Evolutionary conservation across 2,329 filamentous ascomycete genomes (phyloP).

Genomic region (Zarea fungicola): DNA sequence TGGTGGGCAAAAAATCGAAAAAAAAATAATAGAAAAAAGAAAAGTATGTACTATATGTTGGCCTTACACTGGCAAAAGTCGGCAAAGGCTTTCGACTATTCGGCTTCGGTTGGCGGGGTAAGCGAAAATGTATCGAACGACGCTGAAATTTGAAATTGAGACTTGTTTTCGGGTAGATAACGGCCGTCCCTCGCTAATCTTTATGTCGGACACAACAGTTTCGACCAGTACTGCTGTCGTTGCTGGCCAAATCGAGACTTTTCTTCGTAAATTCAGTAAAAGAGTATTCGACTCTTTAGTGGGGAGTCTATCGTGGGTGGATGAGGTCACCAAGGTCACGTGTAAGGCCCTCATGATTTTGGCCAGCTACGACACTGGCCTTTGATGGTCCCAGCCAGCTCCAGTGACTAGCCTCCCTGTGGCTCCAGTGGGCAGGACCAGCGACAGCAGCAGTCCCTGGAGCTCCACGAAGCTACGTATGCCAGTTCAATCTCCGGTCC

Average conservation of each 20-base stretch:
- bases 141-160: not conserved
- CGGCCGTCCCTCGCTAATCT: not conserved
- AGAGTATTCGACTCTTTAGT: slow-evolving; percentile 18
- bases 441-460: slow-evolving; percentile 1
- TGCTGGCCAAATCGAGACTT: slow-evolving; percentile 1
- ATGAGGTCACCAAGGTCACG: slow-evolving; percentile 25
- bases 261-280: slow-evolving; percentile 14
- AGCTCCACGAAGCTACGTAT: slow-evolving; percentile 16
- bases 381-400: not conserved
- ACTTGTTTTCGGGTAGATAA: not conserved
- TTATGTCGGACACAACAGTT: not conserved
- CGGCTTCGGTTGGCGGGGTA: slow-evolving; percentile 10
- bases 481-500: slow-evolving; percentile 11
- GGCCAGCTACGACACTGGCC: not conserved
- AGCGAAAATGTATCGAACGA: not conserved
- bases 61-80: no score
- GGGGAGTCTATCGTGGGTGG: slow-evolving; percentile 19
- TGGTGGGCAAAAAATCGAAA: no score
- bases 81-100: no score
- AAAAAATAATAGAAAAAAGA: no score
- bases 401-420: not conserved
- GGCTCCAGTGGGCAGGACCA: not conserved
- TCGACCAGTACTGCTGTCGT: slow-evolving; percentile 4
- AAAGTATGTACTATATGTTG: not conserved
- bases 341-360: slow-evolving; percentile 14